phyloP scores from a whole-genome alignment of 352 stramenopile genomes.

The Salisapilia sapeloensis region DNA sequence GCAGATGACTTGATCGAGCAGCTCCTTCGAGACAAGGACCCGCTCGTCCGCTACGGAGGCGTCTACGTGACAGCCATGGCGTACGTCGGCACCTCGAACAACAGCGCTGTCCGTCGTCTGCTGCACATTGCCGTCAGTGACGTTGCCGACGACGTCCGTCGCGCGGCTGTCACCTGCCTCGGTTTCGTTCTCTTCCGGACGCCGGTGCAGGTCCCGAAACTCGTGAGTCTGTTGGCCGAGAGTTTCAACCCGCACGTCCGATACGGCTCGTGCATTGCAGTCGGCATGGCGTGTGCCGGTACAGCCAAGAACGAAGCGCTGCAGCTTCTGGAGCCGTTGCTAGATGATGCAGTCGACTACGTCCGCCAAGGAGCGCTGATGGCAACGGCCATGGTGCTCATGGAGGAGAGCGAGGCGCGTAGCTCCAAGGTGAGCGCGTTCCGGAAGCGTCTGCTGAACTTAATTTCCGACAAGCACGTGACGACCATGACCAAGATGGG shows the following conservation, averaged over 20 bases:
- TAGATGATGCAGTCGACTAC: conserved; percentile 97
- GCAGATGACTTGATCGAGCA: conserved; percentile 95
- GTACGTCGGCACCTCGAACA: conserved; percentile 96
- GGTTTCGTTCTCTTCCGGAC: conserved; percentile 98
- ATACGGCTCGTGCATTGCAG: conserved; percentile 97
- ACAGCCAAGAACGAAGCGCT: conserved; percentile 95
- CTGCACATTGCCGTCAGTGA: conserved; percentile 98
- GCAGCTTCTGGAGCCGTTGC: conserved; percentile 93
- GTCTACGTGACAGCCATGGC: conserved; percentile 97
- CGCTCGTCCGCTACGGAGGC: conserved; percentile 94
- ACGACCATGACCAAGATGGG: conserved; percentile 99
- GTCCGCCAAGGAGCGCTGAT: conserved; percentile 96
- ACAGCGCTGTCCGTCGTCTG: conserved; percentile 91
- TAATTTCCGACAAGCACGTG: conserved; percentile 95
- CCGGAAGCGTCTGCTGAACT: conserved; percentile 74
- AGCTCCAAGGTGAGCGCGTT: conserved; percentile 78
- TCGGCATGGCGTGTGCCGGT: conserved; percentile 95
- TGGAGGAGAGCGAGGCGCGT: conserved; percentile 90
- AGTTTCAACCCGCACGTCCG: conserved; percentile 99
- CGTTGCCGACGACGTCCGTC: conserved; percentile 96
- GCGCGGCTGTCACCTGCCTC: conserved; percentile 93
- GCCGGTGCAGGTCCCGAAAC: conserved; percentile 84
- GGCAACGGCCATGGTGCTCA: conserved; percentile 95
- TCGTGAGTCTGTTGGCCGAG: conserved; percentile 93
- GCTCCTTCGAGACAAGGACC: conserved; percentile 93